Evolutionary conservation across 2,329 filamentous ascomycete genomes (phyloP).

Genomic region (Periconia macrospinosa): DNA sequence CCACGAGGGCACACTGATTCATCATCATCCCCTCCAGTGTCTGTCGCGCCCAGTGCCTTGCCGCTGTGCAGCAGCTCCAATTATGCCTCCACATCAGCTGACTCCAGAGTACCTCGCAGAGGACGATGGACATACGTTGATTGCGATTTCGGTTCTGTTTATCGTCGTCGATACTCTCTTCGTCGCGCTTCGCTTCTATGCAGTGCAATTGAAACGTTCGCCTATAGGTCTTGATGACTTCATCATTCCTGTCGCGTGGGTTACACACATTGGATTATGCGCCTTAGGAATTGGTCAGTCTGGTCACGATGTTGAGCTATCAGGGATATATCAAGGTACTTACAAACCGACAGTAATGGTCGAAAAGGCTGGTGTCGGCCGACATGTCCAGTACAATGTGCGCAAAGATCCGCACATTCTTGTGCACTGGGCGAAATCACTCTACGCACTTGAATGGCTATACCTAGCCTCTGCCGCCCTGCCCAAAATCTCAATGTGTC

Average conservation of each 20-base stretch:
- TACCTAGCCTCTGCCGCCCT: slow-evolving; percentile 6
- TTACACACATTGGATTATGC: slow-evolving; percentile 7
- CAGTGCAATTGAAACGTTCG: background rate
- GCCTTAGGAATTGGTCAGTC: slow-evolving; percentile 8
- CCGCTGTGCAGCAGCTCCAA: too few species aligned
- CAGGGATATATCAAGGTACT: too few species aligned
- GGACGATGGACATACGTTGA: slow-evolving; percentile 4
- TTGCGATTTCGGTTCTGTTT: slow-evolving; percentile 6
- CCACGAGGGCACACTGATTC: too few species aligned
- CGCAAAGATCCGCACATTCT: slow-evolving; percentile 1
- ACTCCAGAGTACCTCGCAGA: slow-evolving; percentile 7
- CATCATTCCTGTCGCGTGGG: slow-evolving; percentile 7
- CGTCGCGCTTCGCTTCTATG: slow-evolving; percentile 6
- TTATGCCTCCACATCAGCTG: too few species aligned
- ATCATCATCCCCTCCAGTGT: too few species aligned
- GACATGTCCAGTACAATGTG: slow-evolving; percentile 2
- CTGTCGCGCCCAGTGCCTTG: too few species aligned
- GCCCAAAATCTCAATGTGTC: slow-evolving; percentile 9
- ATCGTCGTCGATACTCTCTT: slow-evolving; percentile 10
- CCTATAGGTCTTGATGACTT: slow-evolving; percentile 8
- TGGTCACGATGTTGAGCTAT: too few species aligned
- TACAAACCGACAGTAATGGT: too few species aligned
- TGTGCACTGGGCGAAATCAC: slow-evolving; percentile 8
- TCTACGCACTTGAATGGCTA: slow-evolving; percentile 12
- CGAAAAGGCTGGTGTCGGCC: background rate